A percentile compares a stretch with the other conserved stretches of the same genome.
Conservation (phyloP, 139 green algal genomes). For the Chlorella sp. region DNA sequence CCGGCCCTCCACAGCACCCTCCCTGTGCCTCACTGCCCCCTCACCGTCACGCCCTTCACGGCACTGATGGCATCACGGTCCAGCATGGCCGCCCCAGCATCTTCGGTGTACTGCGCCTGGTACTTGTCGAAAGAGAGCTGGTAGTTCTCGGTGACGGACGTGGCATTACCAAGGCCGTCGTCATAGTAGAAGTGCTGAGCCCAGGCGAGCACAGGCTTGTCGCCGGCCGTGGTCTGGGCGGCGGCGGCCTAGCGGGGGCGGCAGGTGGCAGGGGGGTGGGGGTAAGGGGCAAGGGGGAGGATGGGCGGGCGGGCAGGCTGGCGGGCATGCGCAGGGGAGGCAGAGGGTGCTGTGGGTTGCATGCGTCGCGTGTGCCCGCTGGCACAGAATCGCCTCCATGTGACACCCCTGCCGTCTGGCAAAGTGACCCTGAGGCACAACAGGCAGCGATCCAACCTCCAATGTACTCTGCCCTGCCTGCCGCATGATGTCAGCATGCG, state of each 20-base stretch:
- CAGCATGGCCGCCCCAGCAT: constrained; percentile 58
- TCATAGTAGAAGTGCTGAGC: constrained; percentile 33
- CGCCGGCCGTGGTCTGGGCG: background rate
- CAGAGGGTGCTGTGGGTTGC: background rate
- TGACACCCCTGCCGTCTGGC: too few relatives aligned
- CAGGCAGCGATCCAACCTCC: too few relatives aligned
- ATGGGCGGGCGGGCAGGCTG: too few relatives aligned
- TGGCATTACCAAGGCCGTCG: too few relatives aligned
- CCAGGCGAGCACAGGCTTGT: constrained; percentile 46
- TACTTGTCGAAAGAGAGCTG: constrained; percentile 43
- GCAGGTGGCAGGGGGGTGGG: too few relatives aligned
- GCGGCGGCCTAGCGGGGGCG: background rate
- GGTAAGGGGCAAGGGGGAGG: background rate
- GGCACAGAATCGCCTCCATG: too few relatives aligned
- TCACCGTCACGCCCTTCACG: constrained; percentile 11
- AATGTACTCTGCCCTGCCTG: too few relatives aligned
- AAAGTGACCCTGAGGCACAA: too few relatives aligned
- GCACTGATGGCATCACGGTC: constrained; percentile 29
- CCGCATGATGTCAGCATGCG: too few relatives aligned
- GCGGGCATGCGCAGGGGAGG: too few relatives aligned
- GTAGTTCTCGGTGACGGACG: constrained; percentile 35
- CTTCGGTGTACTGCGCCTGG: constrained; percentile 41
- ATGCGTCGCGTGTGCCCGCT: background rate
- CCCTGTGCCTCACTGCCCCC: too few relatives aligned
- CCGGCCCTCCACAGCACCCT: too few relatives aligned